Percentiles rank a stretch among this genome's conserved stretches.
These are phyloP conservation scores for Fraxinus cuspidata DNA, from an alignment of 257 asterid genomes.

Conservation along the genomic window DNA sequence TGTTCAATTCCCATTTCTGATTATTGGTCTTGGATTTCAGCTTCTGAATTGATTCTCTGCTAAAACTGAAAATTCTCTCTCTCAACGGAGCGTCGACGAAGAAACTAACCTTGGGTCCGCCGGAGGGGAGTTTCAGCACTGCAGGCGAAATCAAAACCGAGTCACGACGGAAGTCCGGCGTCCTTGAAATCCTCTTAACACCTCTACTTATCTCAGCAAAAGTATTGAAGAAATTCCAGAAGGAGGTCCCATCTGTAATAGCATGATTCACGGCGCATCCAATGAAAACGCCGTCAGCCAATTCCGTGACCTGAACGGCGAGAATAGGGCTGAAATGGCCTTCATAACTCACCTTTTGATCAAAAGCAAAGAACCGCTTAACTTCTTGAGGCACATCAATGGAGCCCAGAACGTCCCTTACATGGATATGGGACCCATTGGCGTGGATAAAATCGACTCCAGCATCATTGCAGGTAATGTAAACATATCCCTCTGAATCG, in stretches of 20 bases:
- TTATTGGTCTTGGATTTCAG: not conserved
- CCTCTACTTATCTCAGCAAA: conserved; percentile 42
- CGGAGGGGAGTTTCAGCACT: conserved; percentile 6
- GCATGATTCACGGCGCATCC: conserved; percentile 40
- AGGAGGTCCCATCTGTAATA: conserved; percentile 52
- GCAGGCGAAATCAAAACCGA: conserved; percentile 14
- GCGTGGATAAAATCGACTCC: conserved; percentile 45
- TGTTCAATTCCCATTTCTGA: conserved; percentile 5
- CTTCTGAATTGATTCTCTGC: conserved; percentile 15
- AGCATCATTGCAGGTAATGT: conserved; percentile 32
- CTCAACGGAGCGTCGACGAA: conserved; percentile 1
- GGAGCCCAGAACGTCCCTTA: conserved; percentile 21
- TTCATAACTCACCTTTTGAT: conserved; percentile 30
- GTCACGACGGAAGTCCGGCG: conserved; percentile 15
- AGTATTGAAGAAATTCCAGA: conserved; percentile 52
- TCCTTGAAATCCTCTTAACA: conserved; percentile 29
- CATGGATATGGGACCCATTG: conserved; percentile 25
- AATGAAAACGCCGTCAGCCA: conserved; percentile 37
- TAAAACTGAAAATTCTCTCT: conserved; percentile 21
- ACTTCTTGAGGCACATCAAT: conserved; percentile 28
- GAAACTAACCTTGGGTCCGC: conserved; percentile 13
- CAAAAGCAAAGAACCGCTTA: conserved; percentile 37
- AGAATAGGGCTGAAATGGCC: conserved; percentile 39
- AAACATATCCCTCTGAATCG: conserved; percentile 27
- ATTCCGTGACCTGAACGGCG: conserved; percentile 43